Conservation (phyloP, 805 yeast species). For the Lipomyces anomalus region DNA sequence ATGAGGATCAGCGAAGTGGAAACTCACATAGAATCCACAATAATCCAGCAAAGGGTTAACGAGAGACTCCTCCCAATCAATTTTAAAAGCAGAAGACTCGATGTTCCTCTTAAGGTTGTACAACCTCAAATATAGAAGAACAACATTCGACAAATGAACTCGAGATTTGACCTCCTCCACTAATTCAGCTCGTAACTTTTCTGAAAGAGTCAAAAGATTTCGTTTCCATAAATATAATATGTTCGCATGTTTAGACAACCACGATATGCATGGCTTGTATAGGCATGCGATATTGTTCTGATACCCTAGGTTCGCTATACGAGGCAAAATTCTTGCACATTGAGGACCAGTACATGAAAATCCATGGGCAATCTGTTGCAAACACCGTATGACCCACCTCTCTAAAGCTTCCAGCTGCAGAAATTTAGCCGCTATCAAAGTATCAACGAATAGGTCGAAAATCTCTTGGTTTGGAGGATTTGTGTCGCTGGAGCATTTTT, state of each 20-base stretch:
- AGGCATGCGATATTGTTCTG: slow-evolving; percentile 13
- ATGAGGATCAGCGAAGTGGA: slow-evolving; percentile 17
- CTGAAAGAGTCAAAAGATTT: slow-evolving; percentile 13
- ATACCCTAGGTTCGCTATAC: slow-evolving; percentile 16
- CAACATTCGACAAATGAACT: slow-evolving; percentile 10
- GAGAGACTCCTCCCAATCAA: slow-evolving; percentile 18
- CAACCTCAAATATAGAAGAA: slow-evolving; percentile 14
- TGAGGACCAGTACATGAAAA: slow-evolving; percentile 20
- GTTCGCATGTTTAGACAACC: slow-evolving; percentile 18
- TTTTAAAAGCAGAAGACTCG: slow-evolving; percentile 11
- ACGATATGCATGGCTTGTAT: slow-evolving; percentile 16
- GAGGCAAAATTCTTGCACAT: slow-evolving; percentile 15
- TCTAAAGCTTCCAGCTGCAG: slow-evolving; percentile 21
- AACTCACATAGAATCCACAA: slow-evolving; percentile 9
- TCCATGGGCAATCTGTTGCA: slow-evolving; percentile 15
- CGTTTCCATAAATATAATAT: slow-evolving; percentile 20
- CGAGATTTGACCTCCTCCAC: slow-evolving; percentile 14
- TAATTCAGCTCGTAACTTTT: slow-evolving; percentile 10
- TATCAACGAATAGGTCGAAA: slow-evolving; percentile 18
- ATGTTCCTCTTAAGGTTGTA: slow-evolving; percentile 13
- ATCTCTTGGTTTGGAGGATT: slow-evolving; percentile 22
- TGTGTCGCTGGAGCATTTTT: slow-evolving; percentile 17
- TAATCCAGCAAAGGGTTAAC: slow-evolving; percentile 12
- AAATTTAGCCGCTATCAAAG: slow-evolving; percentile 21
- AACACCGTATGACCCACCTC: slow-evolving; percentile 14